Conservation (phyloP, 768 basidiomycete species). For the Collybia nuda region DNA sequence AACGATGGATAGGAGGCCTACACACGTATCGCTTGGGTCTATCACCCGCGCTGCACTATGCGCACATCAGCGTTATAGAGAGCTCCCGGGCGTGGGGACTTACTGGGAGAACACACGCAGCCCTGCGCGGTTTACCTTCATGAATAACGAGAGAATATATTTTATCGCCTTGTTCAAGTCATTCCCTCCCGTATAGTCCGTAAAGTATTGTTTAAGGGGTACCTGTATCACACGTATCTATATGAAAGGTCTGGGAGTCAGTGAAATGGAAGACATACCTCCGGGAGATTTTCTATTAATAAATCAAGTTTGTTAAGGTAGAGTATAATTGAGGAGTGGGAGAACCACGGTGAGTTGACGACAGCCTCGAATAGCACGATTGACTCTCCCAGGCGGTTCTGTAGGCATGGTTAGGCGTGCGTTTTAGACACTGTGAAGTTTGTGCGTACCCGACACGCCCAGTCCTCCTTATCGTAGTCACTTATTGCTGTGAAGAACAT, state of each 20-base stretch:
- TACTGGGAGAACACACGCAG: conserved; percentile 93
- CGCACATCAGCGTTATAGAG: too few species aligned
- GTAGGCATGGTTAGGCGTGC: background rate
- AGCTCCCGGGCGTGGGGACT: too few species aligned
- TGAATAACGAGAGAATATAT: conserved; percentile 92
- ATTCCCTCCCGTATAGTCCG: conserved; percentile 84
- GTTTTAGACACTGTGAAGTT: background rate
- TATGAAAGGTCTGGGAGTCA: conserved; percentile 21
- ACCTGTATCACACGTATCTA: conserved; percentile 60
- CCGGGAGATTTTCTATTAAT: conserved; percentile 85
- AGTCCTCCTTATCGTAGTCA: conserved; percentile 75
- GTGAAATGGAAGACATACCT: conserved; percentile 23
- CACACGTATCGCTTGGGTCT: too few species aligned
- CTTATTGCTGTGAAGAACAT: conserved; percentile 72
- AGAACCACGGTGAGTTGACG: conserved; percentile 92
- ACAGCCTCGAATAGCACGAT: conserved; percentile 89
- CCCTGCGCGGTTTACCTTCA: conserved; percentile 85
- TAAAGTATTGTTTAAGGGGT: conserved; percentile 74
- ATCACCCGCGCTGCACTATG: too few species aligned
- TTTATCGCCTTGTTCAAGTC: conserved; percentile 95
- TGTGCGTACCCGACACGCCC: conserved; percentile 52
- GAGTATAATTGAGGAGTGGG: conserved; percentile 86
- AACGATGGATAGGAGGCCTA: too few species aligned
- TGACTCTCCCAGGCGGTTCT: conserved; percentile 95
- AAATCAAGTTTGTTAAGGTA: conserved; percentile 95